These are phyloP conservation scores for Komagataella kurtzmanii DNA, from an alignment of 805 yeast species.

Conservation along the genomic window DNA sequence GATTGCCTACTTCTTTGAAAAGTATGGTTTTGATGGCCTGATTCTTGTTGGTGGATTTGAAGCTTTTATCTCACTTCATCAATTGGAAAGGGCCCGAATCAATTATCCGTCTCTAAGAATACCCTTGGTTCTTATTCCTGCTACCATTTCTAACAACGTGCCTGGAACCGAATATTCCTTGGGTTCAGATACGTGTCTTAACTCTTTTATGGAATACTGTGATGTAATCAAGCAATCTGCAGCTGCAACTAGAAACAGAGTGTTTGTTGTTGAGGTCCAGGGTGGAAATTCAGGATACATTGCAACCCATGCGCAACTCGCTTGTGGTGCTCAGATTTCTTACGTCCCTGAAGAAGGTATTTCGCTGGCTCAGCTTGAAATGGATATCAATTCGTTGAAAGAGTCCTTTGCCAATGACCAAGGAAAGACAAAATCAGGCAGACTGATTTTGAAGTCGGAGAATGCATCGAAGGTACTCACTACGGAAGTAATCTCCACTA, in stretches of 20 bases:
- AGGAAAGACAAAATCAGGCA: conserved; percentile 77
- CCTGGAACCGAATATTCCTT: conserved; percentile 98
- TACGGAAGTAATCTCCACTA: conserved; percentile 71
- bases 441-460: conserved; percentile 73
- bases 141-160: conserved; percentile 93
- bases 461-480: conserved; percentile 73
- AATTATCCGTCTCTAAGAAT: conserved; percentile 86
- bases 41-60: conserved; percentile 94
- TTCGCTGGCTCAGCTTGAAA: conserved; percentile 50
- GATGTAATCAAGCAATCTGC: conserved; percentile 94
- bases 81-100: conserved; percentile 63
- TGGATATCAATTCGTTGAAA: conserved; percentile 60
- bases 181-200: conserved; percentile 93
- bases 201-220: conserved; percentile 81
- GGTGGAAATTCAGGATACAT: conserved; percentile 95
- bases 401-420: conserved; percentile 58
- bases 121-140: conserved; percentile 89
- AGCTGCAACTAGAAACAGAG: conserved; percentile 86
- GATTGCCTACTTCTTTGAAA: conserved; percentile 87
- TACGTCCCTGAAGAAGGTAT: conserved; percentile 85
- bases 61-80: conserved; percentile 79
- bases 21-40: conserved; percentile 76
- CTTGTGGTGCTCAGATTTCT: conserved; percentile 83
- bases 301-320: conserved; percentile 74
- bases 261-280: conserved; percentile 93